Conservation (phyloP, 352 stramenopile species). For the Aphanomyces invadans region DNA sequence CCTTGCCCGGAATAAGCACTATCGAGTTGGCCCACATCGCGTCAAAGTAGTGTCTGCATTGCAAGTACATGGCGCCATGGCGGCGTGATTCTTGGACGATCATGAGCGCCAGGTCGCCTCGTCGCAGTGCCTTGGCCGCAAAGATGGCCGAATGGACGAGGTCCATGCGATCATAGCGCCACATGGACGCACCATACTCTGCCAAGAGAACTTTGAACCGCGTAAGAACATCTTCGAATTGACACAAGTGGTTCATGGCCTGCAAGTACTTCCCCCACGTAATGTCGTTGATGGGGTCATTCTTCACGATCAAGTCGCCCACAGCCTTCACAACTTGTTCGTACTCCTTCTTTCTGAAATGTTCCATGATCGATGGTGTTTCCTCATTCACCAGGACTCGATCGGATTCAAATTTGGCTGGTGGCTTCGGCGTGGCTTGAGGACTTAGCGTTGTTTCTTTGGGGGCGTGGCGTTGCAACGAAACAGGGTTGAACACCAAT, state of each 20-base stretch:
- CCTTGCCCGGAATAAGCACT: background rate
- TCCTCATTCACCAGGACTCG: background rate
- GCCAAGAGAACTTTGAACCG: background rate
- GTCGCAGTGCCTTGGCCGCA: background rate
- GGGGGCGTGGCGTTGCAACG: no score
- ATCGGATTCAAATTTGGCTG: no score
- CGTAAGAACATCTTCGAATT: background rate
- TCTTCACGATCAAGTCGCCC: background rate
- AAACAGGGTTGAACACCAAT: no score
- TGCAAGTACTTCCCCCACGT: background rate
- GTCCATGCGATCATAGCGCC: background rate
- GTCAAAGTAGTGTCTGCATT: conserved; percentile 8
- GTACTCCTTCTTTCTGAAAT: background rate
- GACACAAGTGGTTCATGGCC: background rate
- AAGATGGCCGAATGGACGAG: background rate
- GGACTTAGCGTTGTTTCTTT: no score
- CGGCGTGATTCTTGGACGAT: background rate
- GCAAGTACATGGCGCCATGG: background rate
- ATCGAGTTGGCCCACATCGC: conserved; percentile 10
- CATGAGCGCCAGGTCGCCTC: background rate
- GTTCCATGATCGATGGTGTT: background rate
- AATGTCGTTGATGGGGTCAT: background rate
- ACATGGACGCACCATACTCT: background rate
- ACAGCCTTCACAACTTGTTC: background rate
- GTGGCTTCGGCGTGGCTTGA: no score